phyloP scores from a whole-genome alignment of 1,284 basidiomycete genomes.

The Tylopilus sp. region DNA sequence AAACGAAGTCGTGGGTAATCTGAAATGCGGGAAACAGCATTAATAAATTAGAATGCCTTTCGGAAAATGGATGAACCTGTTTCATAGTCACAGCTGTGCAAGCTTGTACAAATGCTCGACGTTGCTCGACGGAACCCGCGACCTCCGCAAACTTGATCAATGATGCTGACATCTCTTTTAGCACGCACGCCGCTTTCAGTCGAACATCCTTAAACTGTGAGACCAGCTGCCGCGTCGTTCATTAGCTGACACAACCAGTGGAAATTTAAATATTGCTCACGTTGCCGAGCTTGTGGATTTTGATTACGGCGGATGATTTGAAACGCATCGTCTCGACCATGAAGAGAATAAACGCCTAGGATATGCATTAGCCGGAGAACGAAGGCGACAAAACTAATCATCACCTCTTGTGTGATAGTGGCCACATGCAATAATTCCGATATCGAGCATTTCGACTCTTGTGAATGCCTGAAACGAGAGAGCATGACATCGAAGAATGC shows the following conservation, averaged over 20 bases:
- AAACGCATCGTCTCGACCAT: constrained; percentile 62
- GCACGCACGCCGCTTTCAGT: constrained; percentile 43
- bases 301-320: constrained; percentile 61
- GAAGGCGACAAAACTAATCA: background rate
- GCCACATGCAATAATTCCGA: constrained; percentile 63
- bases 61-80: constrained; percentile 38
- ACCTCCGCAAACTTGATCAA: constrained; percentile 48
- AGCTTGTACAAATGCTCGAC: constrained; percentile 48
- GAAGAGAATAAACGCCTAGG: constrained; percentile 64
- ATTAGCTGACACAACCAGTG: background rate
- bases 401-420: constrained; percentile 67
- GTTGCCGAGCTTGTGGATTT: constrained; percentile 64
- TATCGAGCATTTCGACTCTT: constrained; percentile 36
- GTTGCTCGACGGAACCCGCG: constrained; percentile 48
- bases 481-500: constrained; percentile 61
- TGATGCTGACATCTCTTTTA: constrained; percentile 54
- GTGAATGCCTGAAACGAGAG: constrained; percentile 44
- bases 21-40: constrained; percentile 26
- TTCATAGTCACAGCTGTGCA: constrained; percentile 41
- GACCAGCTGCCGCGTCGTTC: constrained; percentile 45
- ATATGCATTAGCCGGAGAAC: constrained; percentile 9
- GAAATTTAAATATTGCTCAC: constrained; percentile 35
- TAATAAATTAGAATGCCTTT: background rate
- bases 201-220: constrained; percentile 61
- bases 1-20: constrained; percentile 63